Conservation (phyloP, 768 basidiomycete species). For the Suillus weaverae region DNA sequence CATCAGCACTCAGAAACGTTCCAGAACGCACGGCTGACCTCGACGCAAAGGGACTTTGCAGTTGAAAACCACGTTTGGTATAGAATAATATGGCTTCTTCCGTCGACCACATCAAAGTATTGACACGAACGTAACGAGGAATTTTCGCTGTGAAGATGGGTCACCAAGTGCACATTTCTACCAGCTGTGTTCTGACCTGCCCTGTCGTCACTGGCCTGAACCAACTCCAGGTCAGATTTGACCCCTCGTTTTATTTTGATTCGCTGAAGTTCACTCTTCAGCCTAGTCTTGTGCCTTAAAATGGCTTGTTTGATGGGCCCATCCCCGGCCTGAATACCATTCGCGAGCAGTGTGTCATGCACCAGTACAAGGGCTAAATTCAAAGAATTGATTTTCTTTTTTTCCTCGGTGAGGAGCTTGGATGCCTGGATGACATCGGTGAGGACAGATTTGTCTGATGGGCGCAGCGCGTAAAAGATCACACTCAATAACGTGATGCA, state of each 20-base stretch:
- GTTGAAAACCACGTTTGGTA: slow-evolving; percentile 51
- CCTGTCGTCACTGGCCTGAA: slow-evolving; percentile 56
- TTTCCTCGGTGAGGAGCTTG: slow-evolving; percentile 72
- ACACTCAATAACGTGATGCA: not conserved
- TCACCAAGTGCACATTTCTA: not conserved
- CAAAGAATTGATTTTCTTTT: slow-evolving; percentile 68
- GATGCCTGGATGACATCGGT: slow-evolving; percentile 65
- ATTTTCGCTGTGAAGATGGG: slow-evolving; percentile 50
- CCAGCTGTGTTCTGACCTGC: slow-evolving; percentile 48
- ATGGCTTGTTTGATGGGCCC: slow-evolving; percentile 89
- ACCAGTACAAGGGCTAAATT: slow-evolving; percentile 84
- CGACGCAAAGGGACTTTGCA: slow-evolving; percentile 54
- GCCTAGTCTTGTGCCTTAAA: slow-evolving; percentile 84
- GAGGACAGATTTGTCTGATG: slow-evolving; percentile 75
- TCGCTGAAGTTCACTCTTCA: slow-evolving; percentile 83
- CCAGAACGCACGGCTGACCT: slow-evolving; percentile 37
- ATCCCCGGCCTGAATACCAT: slow-evolving; percentile 88
- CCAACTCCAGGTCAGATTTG: slow-evolving; percentile 63
- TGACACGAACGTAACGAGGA: slow-evolving; percentile 85
- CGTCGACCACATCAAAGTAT: slow-evolving; percentile 66
- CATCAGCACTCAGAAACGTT: not conserved
- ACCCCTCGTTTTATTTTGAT: slow-evolving; percentile 77
- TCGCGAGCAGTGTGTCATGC: slow-evolving; percentile 83
- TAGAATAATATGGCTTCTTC: slow-evolving; percentile 64
- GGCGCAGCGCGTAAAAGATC: not conserved